Evolutionary conservation across 352 stramenopile species (phyloP), one percentile per base, ranked within the genome.

Genomic region (Phytophthora podocarpi): DNA sequence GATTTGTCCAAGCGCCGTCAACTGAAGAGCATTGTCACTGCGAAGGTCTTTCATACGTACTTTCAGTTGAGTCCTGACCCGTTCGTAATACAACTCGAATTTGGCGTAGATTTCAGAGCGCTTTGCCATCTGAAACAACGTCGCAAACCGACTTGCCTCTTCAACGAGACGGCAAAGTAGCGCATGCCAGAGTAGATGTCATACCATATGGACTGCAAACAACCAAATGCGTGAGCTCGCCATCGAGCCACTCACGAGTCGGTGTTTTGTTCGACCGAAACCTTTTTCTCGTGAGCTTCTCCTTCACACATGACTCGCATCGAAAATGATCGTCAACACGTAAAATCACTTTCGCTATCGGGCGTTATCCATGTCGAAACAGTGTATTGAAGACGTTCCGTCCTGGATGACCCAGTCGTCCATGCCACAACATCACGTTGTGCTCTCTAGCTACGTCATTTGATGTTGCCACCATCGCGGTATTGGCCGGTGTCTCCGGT

Each of bases 11-110:
- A 20, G 15, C 28, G 39, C n/a, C 54, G 6, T 55, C 37, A 64
- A 65, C 42, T 70, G 54, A 26, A 54, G 48, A 0, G 62, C 62
- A 52, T 62, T 59, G 27, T 71, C 55, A 12, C 16, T 48, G 18
- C 43, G 23, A 11, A 70, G 16, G 1, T 8, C 32, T 31, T 70
- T 65, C 54, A 70, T 65, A 10, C 59, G 23, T 1, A 64, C 34
- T 13, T 55, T 31, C 23, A 47, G 39, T 21, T 70, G 61, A 4
- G 39, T 49, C 47, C 61, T 50, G 2, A 65, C 41, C 11, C 35
- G 30, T 9, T 54, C 18, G 20, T 49, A 53, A 13, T 70, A 70
- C 23, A 51, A 18, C 10, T 51, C 30, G 46, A 65, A 70, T 11
- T 59, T 50, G 12, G 57, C 21, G 34, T 65, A 70, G 4, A 65